Evolutionary conservation across 2,329 filamentous ascomycete genomes (phyloP).

Genomic region (Trichoderma harzianum): DNA sequence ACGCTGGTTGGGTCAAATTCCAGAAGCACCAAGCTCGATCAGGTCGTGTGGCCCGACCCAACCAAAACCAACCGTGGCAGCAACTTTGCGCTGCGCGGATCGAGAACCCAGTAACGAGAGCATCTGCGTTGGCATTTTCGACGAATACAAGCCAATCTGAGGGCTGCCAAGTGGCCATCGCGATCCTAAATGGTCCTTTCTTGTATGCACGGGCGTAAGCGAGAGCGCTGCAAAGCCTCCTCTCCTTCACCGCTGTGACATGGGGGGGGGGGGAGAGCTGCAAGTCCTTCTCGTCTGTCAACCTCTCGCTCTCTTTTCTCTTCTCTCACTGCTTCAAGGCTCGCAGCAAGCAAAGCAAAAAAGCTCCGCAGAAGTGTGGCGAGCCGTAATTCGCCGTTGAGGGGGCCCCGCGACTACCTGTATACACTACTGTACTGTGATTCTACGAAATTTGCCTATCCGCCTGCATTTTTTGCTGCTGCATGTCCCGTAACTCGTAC

Average conservation of each 20-base stretch:
- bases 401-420: not conserved
- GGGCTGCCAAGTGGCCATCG: not conserved
- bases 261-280: not conserved
- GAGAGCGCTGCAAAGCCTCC: not conserved
- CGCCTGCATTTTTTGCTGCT: not conserved
- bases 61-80: not conserved
- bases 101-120: not conserved
- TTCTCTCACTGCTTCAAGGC: not conserved
- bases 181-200: not conserved
- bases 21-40: not conserved
- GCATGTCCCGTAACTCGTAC: not conserved
- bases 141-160: not conserved
- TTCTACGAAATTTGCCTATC: not conserved
- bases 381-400: conserved; percentile 16
- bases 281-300: not conserved
- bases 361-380: conserved; percentile 13
- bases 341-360: not conserved
- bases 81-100: not conserved
- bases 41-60: not conserved
- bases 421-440: not conserved
- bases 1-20: not conserved
- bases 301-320: not conserved
- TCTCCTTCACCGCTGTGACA: conserved; percentile 7
- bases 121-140: not conserved
- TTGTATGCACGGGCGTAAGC: not conserved